These are phyloP conservation scores for Helotiales sp. DNA, from an alignment of 2,329 filamentous ascomycete genomes.

Conservation along the genomic window DNA sequence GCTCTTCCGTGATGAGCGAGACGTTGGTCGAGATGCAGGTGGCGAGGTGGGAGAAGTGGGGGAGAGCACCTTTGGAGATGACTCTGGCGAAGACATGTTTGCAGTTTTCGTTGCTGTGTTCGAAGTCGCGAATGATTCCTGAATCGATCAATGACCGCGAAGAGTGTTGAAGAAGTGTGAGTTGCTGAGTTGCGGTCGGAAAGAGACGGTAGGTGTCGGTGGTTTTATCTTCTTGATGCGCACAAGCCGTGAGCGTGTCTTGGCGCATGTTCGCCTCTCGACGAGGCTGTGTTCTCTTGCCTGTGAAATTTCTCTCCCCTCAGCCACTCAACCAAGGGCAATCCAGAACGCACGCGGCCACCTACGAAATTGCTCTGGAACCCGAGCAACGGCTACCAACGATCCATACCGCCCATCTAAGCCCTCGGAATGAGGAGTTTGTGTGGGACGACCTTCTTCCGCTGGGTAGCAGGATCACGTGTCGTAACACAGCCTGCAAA, in stretches of 20 bases:
- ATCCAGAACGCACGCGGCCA: conserved; percentile 7
- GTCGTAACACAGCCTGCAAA: conserved; percentile 11
- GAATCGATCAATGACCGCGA: not conserved
- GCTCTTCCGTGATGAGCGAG: conserved; percentile 32
- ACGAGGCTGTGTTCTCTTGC: conserved; percentile 8
- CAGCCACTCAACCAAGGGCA: conserved; percentile 12
- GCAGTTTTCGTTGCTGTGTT: not conserved
- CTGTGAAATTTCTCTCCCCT: conserved; percentile 5
- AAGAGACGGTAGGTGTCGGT: not conserved
- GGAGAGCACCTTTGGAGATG: not conserved
- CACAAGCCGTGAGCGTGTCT: conserved; percentile 4
- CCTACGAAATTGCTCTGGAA: conserved; percentile 3
- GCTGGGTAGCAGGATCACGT: not conserved
- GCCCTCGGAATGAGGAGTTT: not conserved
- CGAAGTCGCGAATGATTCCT: not conserved
- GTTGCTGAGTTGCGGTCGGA: no score
- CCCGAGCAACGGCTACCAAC: not conserved
- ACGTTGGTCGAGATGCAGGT: conserved; percentile 27
- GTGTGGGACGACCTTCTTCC: not conserved
- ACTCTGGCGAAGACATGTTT: conserved; percentile 7
- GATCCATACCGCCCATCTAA: not conserved
- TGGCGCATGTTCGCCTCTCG: conserved; percentile 8
- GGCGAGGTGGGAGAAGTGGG: conserved; percentile 25
- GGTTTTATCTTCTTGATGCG: conserved; percentile 10
- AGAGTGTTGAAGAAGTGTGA: not conserved